Evolutionary conservation across 73 alveolate species (phyloP).

Genomic region (Tetrahymena thermophila): DNA sequence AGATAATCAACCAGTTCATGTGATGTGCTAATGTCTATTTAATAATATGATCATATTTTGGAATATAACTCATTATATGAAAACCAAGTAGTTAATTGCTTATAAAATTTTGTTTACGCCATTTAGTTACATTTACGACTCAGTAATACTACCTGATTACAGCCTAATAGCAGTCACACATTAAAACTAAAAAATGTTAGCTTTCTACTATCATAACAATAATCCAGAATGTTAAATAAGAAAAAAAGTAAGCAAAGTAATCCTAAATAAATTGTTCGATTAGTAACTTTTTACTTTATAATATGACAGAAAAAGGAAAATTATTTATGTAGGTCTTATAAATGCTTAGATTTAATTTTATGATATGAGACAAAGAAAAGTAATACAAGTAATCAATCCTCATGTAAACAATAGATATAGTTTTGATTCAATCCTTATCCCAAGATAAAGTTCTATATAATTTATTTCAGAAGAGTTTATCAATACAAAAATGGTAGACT

Average conservation of each 20-base stretch:
- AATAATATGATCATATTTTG: neutral
- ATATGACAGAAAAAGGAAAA: neutral
- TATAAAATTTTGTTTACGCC: neutral
- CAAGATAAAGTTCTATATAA: neutral
- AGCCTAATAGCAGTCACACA: neutral
- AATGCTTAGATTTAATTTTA: neutral
- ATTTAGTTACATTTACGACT: neutral
- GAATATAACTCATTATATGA: neutral
- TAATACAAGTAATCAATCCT: neutral
- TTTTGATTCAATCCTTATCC: neutral
- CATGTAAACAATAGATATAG: neutral
- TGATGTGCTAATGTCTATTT: neutral
- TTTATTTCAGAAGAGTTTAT: neutral
- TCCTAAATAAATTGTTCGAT: neutral
- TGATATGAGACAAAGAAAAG: neutral
- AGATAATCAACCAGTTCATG: neutral
- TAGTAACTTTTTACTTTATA: neutral
- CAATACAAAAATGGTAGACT: neutral
- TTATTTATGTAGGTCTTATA: neutral
- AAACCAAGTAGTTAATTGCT: neutral
- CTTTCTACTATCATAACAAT: neutral
- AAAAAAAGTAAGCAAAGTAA: neutral
- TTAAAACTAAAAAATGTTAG: neutral
- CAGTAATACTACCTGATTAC: neutral
- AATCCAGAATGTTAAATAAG: neutral